Conservation (phyloP, 2,329 filamentous ascomycete species). For the Penicillium thymicola region DNA sequence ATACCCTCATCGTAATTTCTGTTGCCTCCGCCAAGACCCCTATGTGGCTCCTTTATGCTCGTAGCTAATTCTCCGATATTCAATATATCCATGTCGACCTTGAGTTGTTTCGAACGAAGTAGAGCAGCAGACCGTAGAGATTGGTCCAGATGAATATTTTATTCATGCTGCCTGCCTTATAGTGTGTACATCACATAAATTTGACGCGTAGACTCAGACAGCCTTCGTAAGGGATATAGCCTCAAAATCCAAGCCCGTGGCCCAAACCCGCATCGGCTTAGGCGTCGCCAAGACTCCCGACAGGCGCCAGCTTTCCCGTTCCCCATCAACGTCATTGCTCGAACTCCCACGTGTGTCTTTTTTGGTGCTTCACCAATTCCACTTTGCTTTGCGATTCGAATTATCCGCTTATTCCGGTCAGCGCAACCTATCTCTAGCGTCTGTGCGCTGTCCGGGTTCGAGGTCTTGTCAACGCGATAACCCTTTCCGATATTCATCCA, state of each 20-base stretch:
- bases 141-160: neutral
- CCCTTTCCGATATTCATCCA: slow-evolving; percentile 8
- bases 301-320: slow-evolving; percentile 37
- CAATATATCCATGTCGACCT: neutral
- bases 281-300: slow-evolving; percentile 31
- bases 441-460: slow-evolving; percentile 23
- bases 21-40: neutral
- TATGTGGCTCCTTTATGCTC: neutral
- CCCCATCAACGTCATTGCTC: slow-evolving; percentile 36
- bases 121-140: neutral
- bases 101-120: neutral
- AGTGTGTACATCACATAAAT: neutral
- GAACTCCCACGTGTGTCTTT: slow-evolving; percentile 16
- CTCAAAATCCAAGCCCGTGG: neutral
- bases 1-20: slow-evolving; percentile 5
- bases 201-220: neutral
- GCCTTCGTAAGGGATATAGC: neutral
- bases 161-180: neutral
- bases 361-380: slow-evolving; percentile 4
- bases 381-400: neutral
- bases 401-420: slow-evolving; percentile 5
- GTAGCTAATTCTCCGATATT: neutral
- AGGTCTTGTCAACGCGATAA: slow-evolving; percentile 17
- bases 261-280: slow-evolving; percentile 20
- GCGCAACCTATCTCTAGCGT: slow-evolving; percentile 12